phyloP scores from a whole-genome alignment of 768 basidiomycete genomes.

The Mycena polygramma region DNA sequence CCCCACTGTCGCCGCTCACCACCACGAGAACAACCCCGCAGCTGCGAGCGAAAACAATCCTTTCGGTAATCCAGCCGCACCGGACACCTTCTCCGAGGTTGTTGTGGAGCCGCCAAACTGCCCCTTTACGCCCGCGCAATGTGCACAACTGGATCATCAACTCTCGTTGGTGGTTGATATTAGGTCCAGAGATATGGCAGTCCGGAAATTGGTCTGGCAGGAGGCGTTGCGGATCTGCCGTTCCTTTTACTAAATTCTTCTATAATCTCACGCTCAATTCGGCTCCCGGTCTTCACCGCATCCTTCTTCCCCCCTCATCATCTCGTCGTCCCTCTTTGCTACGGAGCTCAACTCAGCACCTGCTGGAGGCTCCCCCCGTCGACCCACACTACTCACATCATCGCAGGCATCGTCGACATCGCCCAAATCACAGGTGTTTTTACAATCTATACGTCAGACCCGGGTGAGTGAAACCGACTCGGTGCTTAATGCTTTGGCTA shows the following conservation, averaged over 20 bases:
- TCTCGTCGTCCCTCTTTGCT: no score
- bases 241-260: background rate
- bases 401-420: no score
- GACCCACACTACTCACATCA: no score
- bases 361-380: no score
- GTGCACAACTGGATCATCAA: background rate
- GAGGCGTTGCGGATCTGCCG: background rate
- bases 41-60: background rate
- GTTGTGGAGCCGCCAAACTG: conserved; percentile 9
- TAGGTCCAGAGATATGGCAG: background rate
- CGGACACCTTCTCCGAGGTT: conserved; percentile 1
- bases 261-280: no score
- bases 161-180: background rate
- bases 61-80: background rate
- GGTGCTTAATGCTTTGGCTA: no score
- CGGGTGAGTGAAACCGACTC: no score
- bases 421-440: no score
- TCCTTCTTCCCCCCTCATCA: no score
- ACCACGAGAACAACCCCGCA: background rate
- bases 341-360: no score
- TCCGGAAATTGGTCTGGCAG: conserved; percentile 8
- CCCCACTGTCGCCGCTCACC: background rate
- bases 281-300: no score
- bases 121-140: background rate
- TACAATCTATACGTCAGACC: no score